Percentiles rank a stretch among this genome's conserved stretches.
These are phyloP conservation scores for Cornus controversa DNA, from an alignment of 148 eudicot species.

Conservation along the genomic window DNA sequence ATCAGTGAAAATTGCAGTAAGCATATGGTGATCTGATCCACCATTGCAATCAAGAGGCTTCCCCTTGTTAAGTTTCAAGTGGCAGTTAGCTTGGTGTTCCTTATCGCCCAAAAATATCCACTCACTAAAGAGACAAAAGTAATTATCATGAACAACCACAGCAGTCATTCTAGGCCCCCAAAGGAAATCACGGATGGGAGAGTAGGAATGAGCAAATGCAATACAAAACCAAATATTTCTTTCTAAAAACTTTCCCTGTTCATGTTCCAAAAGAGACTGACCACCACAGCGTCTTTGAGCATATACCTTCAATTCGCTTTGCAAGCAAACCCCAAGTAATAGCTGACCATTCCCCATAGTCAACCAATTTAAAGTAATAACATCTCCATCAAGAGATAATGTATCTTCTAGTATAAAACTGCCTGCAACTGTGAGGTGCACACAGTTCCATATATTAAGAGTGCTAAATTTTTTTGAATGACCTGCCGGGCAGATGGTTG, in stretches of 20 bases:
- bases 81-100: constrained; percentile 18
- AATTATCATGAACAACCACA: constrained; percentile 58
- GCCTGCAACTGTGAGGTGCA: constrained; percentile 48
- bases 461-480: constrained; percentile 25
- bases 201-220: constrained; percentile 39
- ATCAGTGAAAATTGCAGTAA: constrained; percentile 24
- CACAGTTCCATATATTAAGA: constrained; percentile 70
- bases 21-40: constrained; percentile 18
- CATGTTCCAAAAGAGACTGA: constrained; percentile 24
- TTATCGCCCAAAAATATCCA: constrained; percentile 43
- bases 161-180: constrained; percentile 71
- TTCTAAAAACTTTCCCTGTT: constrained; percentile 36
- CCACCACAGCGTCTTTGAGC: constrained; percentile 41
- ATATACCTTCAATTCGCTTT: constrained; percentile 74
- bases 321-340: constrained; percentile 77
- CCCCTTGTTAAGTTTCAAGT: constrained; percentile 11
- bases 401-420: constrained; percentile 64
- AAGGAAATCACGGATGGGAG: constrained; percentile 53
- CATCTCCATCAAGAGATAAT: constrained; percentile 47
- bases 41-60: constrained; percentile 12
- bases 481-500: constrained; percentile 47
- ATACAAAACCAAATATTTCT: constrained; percentile 69
- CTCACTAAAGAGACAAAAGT: constrained; percentile 69
- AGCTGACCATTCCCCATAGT: constrained; percentile 62
- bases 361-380: constrained; percentile 67